phyloP scores from a whole-genome alignment of 2,329 filamentous ascomycete genomes.

The Didymella pomorum region DNA sequence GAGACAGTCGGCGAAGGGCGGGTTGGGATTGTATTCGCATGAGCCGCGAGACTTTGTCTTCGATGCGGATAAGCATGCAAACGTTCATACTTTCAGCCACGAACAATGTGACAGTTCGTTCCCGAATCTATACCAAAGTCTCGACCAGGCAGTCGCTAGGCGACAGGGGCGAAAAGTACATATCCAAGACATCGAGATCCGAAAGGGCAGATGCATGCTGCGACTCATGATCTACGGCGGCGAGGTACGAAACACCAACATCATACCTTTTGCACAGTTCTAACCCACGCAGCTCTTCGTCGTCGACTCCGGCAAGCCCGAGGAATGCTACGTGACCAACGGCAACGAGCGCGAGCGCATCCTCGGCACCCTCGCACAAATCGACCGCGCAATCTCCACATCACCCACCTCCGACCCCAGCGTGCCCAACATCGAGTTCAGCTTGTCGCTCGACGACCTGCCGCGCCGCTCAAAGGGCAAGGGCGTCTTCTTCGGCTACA shows the following conservation, averaged over 20 bases:
- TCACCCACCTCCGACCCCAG: slow-evolving; percentile 37
- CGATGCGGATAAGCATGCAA: slow-evolving; percentile 42
- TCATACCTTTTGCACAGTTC: background rate
- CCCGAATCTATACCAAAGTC: slow-evolving; percentile 43
- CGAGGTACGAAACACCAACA: slow-evolving; percentile 35
- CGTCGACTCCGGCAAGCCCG: slow-evolving; percentile 41
- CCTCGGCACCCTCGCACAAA: slow-evolving; percentile 45
- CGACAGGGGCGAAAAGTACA: slow-evolving; percentile 40
- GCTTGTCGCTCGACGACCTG: slow-evolving; percentile 44
- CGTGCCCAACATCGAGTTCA: slow-evolving; percentile 45
- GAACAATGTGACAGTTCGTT: slow-evolving; percentile 46
- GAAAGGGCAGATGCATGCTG: slow-evolving; percentile 44
- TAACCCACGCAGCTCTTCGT: slow-evolving; percentile 41
- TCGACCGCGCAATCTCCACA: slow-evolving; percentile 42
- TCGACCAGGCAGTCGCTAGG: slow-evolving; percentile 36
- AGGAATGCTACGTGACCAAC: slow-evolving; percentile 45
- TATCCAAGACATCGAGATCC: slow-evolving; percentile 40
- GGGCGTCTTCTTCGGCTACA: slow-evolving; percentile 43
- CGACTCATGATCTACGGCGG: slow-evolving; percentile 41
- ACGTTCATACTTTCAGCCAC: slow-evolving; percentile 43
- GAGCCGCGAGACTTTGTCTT: slow-evolving; percentile 31
- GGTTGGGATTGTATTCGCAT: slow-evolving; percentile 20
- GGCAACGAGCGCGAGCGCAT: slow-evolving; percentile 48
- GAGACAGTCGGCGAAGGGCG: slow-evolving; percentile 34
- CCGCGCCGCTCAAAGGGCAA: slow-evolving; percentile 40